phyloP scores from a whole-genome alignment of 2,329 filamentous ascomycete species.

The Phoma herbarum region DNA sequence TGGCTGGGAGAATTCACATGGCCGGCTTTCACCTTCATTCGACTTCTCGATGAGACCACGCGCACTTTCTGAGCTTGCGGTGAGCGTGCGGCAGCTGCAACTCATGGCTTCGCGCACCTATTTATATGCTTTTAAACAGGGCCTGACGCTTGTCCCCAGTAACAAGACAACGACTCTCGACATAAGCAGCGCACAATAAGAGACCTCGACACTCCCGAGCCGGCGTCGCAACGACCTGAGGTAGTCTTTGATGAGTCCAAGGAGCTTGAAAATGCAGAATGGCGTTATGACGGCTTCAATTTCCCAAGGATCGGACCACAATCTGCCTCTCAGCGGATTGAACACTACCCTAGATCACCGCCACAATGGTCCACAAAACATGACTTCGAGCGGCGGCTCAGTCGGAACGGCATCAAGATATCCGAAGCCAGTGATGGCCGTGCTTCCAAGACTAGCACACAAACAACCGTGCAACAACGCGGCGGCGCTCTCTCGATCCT shows the following conservation, averaged over 20 bases:
- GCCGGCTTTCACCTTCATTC: not conserved
- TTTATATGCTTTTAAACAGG: not conserved
- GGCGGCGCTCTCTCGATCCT: not conserved
- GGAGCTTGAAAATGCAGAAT: not conserved
- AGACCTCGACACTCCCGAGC: not conserved
- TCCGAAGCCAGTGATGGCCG: not conserved
- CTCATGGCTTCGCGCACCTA: not conserved
- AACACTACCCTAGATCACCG: not conserved
- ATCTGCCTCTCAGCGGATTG: not conserved
- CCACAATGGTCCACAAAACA: conserved; percentile 7
- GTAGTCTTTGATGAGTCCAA: not conserved
- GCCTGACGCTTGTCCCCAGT: not conserved
- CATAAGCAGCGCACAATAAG: not conserved
- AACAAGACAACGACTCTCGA: not conserved
- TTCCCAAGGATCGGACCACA: not conserved
- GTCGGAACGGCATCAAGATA: conserved; percentile 13
- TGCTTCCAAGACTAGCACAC: not conserved
- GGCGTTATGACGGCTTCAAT: not conserved
- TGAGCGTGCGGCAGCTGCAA: not conserved
- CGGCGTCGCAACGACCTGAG: not conserved
- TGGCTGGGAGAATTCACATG: not conserved
- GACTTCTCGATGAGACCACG: not conserved
- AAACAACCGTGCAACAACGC: not conserved
- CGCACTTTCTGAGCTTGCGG: not conserved
- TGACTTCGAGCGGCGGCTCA: conserved; percentile 15